phyloP scores from a whole-genome alignment of 495 filamentous ascomycete genomes.

The Aspergillus leporis region DNA sequence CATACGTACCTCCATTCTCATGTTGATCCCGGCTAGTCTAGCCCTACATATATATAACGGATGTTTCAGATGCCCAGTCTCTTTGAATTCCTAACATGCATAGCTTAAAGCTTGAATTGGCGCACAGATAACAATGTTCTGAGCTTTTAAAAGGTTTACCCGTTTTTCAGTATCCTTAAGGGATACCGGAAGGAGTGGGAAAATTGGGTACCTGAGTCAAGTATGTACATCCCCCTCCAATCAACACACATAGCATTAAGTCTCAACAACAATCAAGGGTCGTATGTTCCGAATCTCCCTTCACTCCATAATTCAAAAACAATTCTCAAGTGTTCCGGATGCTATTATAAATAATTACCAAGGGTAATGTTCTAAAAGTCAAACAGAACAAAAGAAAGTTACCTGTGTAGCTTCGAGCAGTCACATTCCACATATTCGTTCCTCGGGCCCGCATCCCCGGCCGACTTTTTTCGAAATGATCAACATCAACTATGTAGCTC shows the following conservation, averaged over 20 bases:
- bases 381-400: neutral
- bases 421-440: conserved; percentile 23
- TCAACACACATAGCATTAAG: no score
- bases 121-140: conserved; percentile 22
- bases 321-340: no score
- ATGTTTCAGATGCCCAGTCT: conserved; percentile 4
- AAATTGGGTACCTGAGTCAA: neutral
- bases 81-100: conserved; percentile 12
- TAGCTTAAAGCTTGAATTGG: conserved; percentile 20
- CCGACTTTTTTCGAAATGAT: conserved; percentile 14
- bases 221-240: no score
- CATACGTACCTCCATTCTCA: neutral
- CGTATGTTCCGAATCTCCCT: no score
- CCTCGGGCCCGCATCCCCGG: conserved; percentile 19
- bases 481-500: conserved; percentile 14
- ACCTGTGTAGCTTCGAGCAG: conserved; percentile 7
- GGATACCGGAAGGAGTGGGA: conserved; percentile 4
- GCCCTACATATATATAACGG: conserved; percentile 5
- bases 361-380: neutral
- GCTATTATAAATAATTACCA: no score
- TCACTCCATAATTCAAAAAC: no score
- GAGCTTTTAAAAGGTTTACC: conserved; percentile 10
- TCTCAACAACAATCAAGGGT: no score
- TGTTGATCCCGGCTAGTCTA: conserved; percentile 12
- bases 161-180: neutral